Conservation (phyloP, 2,329 filamentous ascomycete species). For the Verticillium albo-atrum region DNA sequence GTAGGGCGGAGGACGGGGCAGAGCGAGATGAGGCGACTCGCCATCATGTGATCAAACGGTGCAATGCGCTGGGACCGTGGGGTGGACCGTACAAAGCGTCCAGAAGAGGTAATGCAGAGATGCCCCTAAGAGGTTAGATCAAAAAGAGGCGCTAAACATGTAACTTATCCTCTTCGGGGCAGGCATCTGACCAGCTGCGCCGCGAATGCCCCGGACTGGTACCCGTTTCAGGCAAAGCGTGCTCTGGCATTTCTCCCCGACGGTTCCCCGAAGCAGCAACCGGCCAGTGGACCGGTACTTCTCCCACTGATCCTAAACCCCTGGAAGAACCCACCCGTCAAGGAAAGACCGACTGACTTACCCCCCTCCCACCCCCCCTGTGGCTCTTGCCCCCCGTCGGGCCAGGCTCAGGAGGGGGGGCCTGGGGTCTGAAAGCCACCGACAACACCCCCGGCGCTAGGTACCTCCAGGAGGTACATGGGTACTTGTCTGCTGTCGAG, state of each 20-base stretch:
- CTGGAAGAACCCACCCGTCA: constrained; percentile 1
- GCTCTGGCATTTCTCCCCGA: neutral
- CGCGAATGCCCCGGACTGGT: neutral
- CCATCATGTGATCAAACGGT: neutral
- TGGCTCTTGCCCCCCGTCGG: constrained; percentile 1
- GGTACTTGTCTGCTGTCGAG: neutral
- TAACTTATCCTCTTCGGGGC: neutral
- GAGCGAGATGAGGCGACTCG: neutral
- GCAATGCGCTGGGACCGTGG: neutral
- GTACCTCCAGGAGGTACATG: constrained; percentile 4
- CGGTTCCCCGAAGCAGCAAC: neutral
- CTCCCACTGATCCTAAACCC: neutral
- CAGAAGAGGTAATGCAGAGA: neutral
- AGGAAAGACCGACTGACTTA: neutral
- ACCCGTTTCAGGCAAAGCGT: neutral
- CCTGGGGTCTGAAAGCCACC: constrained; percentile 4
- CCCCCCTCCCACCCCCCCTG: neutral
- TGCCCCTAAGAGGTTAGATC: neutral
- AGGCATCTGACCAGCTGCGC: neutral
- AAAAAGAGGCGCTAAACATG: neutral
- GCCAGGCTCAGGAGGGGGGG: neutral
- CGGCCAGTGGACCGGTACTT: neutral
- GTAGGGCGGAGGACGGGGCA: neutral
- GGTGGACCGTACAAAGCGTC: neutral
- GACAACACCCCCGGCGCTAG: constrained; percentile 4